Evolutionary conservation across 2,329 filamentous ascomycete species (phyloP), one percentile per base, ranked within the genome.

Genomic region (Penicillium sp.): DNA sequence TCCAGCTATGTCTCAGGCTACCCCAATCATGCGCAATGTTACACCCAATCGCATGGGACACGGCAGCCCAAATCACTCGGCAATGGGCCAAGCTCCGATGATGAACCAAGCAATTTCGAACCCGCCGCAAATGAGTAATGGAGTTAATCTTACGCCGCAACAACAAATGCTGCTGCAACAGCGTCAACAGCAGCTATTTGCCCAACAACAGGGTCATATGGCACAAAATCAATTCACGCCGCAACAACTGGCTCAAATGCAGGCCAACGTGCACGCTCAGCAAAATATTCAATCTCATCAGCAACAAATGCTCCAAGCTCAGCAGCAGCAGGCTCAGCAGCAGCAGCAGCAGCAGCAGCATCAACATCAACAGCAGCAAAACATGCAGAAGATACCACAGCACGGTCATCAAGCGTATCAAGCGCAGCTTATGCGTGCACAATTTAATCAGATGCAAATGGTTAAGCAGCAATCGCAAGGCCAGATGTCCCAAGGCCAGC

Each of bases 1-100:
- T 2, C 68, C 68, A 7, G 64, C 64, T 14, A 64, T 68, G 57
- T 62, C 62, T 13, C 68, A 71, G 40, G 65, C 68, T 14, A 72
- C 69, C 3, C 69, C 69, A 3, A 59, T 69, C 6, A 67, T 72
- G 60, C 62, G 67, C 35, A 68, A 71, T 45, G 65, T 62, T 4
- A 71, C 69, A 8, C 69, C 69, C 4, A 67, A 61, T 48, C 61
- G 68, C 1, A 68, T 72, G 57, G 57, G 54, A 16, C 68, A 71
- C 37, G 66, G 63, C 29, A 72, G 69, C 48, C 69, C 69, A 8
- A 63, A 58, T 28, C 60, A 59, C 22, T 59, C 64, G 10, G 62
- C 61, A 17, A 64, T 68, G 51, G 61, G 63, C 26, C 60, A 64
- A 42, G 70, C 66, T 1, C 68, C 69, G 6, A 62, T 69, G 30